Evolutionary conservation across 2,329 filamentous ascomycete species (phyloP).

Genomic region (Talaromyces sp.): DNA sequence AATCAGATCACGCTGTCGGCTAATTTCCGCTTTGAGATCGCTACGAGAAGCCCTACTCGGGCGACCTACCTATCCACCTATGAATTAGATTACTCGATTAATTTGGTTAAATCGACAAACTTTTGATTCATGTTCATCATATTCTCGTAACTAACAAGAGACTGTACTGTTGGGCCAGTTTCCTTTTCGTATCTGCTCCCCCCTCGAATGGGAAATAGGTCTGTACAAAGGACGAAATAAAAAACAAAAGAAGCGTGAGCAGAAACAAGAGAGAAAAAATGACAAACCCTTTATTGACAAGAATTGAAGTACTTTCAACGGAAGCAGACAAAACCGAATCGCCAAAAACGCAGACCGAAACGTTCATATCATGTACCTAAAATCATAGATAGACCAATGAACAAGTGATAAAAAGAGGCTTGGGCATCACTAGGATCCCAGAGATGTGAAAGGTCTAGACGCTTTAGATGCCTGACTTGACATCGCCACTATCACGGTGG

Average conservation of each 20-base stretch:
- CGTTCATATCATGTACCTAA: not conserved
- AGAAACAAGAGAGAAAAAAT: not conserved
- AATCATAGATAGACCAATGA: not conserved
- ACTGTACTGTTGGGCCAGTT: slow-evolving; percentile 13
- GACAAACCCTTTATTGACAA: not conserved
- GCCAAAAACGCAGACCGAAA: not conserved
- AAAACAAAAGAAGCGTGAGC: not conserved
- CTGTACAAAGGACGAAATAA: not conserved
- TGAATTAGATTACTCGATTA: not conserved
- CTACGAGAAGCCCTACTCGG: not conserved
- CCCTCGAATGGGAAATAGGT: not conserved
- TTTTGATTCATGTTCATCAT: not conserved
- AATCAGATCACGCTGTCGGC: not conserved
- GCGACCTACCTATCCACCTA: not conserved
- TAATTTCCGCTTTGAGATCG: slow-evolving; percentile 4
- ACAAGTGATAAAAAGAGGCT: no score
- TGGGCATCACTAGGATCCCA: not conserved
- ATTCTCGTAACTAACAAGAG: slow-evolving; percentile 7
- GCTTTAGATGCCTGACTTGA: slow-evolving; percentile 4
- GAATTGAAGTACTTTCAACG: not conserved
- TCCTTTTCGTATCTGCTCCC: not conserved
- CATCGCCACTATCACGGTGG: not conserved
- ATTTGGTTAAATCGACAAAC: not conserved
- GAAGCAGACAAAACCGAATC: not conserved
- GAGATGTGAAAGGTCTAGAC: not conserved